These are phyloP conservation scores for Xylona heveae DNA, from an alignment of 495 filamentous ascomycete species.

Conservation along the genomic window DNA sequence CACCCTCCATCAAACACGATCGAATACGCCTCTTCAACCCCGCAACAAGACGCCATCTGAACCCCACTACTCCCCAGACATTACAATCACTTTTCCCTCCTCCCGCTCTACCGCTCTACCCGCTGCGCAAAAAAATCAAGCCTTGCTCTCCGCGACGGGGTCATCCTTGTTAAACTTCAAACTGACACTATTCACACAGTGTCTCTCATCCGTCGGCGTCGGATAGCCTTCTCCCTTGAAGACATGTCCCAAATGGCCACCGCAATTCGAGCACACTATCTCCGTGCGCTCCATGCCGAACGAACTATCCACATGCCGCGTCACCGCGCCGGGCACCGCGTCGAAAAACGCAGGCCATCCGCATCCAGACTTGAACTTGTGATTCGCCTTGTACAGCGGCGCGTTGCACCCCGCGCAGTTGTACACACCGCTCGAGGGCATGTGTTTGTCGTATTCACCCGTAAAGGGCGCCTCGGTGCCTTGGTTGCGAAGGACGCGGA, in stretches of 20 bases:
- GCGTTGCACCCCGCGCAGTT: slow-evolving; percentile 68
- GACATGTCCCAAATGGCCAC: slow-evolving; percentile 89
- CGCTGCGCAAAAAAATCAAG: too few species aligned
- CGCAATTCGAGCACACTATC: slow-evolving; percentile 85
- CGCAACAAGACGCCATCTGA: too few species aligned
- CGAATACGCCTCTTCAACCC: too few species aligned
- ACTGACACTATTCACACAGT: slow-evolving; percentile 91
- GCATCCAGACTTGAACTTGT: slow-evolving; percentile 92
- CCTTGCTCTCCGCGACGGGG: slow-evolving; percentile 17
- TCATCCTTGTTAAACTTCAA: slow-evolving; percentile 55
- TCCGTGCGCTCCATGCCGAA: slow-evolving; percentile 78
- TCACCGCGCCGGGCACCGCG: slow-evolving; percentile 74
- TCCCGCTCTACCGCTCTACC: too few species aligned
- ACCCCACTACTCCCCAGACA: too few species aligned
- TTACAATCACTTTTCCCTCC: too few species aligned
- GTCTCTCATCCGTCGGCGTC: slow-evolving; percentile 86
- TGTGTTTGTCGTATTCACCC: slow-evolving; percentile 75
- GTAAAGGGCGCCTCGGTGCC: slow-evolving; percentile 67
- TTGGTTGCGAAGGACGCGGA: slow-evolving; percentile 74
- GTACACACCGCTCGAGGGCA: slow-evolving; percentile 53
- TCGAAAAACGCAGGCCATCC: slow-evolving; percentile 98
- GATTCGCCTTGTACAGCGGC: slow-evolving; percentile 70
- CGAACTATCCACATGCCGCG: slow-evolving; percentile 47
- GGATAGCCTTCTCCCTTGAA: slow-evolving; percentile 88
- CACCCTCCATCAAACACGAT: too few species aligned